These are phyloP conservation scores for Paspalum vaginatum DNA, from an alignment of 176 grass and related monocot genomes.

Conservation along the genomic window DNA sequence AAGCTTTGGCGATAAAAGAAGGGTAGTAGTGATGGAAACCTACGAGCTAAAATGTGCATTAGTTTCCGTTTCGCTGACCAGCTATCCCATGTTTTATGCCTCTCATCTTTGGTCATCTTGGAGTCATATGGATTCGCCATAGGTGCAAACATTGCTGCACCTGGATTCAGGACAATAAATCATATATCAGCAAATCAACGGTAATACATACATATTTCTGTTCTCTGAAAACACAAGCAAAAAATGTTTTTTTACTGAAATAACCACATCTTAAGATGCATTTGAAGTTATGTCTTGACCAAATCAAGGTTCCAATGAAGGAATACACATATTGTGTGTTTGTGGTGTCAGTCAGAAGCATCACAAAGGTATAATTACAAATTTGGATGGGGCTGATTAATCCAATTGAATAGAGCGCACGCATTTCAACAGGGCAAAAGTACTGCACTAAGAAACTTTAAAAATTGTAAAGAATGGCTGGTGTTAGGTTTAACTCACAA, in stretches of 20 bases:
- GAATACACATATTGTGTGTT: conserved; percentile 5
- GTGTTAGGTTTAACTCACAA: conserved; percentile 9
- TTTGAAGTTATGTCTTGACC: conserved; percentile 3
- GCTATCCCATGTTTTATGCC: conserved; percentile 74
- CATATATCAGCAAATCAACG: not conserved
- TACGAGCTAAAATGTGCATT: conserved; percentile 89
- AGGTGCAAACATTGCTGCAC: conserved; percentile 93
- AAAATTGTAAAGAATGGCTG: not conserved
- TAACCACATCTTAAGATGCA: conserved; percentile 24
- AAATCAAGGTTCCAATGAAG: conserved; percentile 7
- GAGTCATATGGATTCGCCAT: conserved; percentile 90
- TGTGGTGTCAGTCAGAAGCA: conserved; percentile 1
- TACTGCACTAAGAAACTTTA: not conserved
- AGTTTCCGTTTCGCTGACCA: conserved; percentile 85
- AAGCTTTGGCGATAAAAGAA: conserved; percentile 81
- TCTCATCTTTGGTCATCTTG: conserved; percentile 92
- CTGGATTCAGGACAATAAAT: conserved; percentile 46
- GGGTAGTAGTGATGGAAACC: conserved; percentile 79
- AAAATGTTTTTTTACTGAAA: not conserved
- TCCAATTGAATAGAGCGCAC: conserved; percentile 11
- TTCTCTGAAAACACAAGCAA: not conserved
- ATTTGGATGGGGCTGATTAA: conserved; percentile 6
- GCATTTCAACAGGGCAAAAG: conserved; percentile 19
- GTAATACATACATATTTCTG: not conserved
- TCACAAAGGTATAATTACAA: not conserved